Evolutionary conservation across 2,329 filamentous ascomycete genomes (phyloP), one percentile per base, ranked within the genome.

Genomic region (Pezicula rhizophila): DNA sequence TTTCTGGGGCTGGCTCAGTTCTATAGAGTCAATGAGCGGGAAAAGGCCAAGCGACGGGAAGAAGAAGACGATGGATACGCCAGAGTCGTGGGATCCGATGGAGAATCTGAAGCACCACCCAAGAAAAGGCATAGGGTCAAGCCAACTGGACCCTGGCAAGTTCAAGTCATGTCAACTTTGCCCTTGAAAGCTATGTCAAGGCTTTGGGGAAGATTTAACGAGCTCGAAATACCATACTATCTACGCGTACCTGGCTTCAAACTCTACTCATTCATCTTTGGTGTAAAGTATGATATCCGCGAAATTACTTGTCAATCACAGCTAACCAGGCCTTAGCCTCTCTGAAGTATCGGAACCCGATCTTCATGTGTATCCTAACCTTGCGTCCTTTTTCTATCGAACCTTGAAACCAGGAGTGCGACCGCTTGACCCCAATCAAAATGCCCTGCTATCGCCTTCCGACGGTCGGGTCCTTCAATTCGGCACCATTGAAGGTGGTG

Each of bases 351-450:
- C 84, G 28, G 91, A 99, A 64, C 81, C 85, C 15, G 93, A 99
- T 61, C 80, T 99, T 17, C 90, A 88, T 65, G 80, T 79, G 42
- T 99, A 93, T 66, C 88, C 90, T 17, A 99, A 99, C 64, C 81
- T 99, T 37, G 89, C 92, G 5, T 82, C 92, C 50, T 99, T 99
- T 76, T 99, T 99, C 75, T 99, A 97, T 68, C 89, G 93, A 53
- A 89, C 84, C 1, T 76, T 99, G 52, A 97, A 96, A 67, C 89
- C 92, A 5, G 92, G 91, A 31, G 82, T 78, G 11, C 84, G 93
- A 23, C 91, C 91, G 1, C 75, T 99, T 12, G 89, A 97, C 62
- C 81, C 88, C 2, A 82, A 92, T 57, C 79, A 80, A 1, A 85
- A 87, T 61, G 87, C 89, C 8, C 71, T 99, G 5, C 72, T 97